These are phyloP conservation scores for Mortierella sp. DNA, from an alignment of 371 early-diverging fungal species.

Conservation along the genomic window DNA sequence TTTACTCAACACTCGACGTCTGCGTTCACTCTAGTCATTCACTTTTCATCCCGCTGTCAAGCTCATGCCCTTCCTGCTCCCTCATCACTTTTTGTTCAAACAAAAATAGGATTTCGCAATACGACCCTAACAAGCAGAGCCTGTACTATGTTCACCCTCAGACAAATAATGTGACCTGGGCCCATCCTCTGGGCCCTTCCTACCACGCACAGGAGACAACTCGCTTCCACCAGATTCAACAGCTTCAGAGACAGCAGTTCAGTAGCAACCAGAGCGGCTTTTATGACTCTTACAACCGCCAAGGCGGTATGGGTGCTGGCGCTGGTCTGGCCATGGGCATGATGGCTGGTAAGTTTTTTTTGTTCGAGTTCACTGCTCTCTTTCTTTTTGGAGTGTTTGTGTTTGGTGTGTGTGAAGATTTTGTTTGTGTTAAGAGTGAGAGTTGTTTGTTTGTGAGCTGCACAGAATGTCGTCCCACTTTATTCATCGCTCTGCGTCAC, in stretches of 20 bases:
- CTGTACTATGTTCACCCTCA: constrained; percentile 54
- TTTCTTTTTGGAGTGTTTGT: not conserved
- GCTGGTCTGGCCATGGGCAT: constrained; percentile 50
- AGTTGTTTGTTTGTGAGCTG: constrained; percentile 2
- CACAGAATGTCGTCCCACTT: not conserved
- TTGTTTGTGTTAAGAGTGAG: not conserved
- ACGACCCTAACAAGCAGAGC: constrained; percentile 41
- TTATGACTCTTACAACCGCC: constrained; percentile 37
- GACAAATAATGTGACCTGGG: constrained; percentile 45
- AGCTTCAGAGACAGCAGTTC: constrained; percentile 29
- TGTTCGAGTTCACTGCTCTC: not conserved
- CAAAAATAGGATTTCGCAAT: constrained; percentile 47
- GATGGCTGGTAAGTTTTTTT: constrained; percentile 35
- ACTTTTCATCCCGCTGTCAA: not conserved
- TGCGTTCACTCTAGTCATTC: not conserved
- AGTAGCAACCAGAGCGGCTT: constrained; percentile 18
- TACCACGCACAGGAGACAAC: constrained; percentile 44
- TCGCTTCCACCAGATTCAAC: constrained; percentile 44
- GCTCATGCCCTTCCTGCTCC: not conserved
- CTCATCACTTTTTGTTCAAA: not conserved
- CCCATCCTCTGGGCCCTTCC: constrained; percentile 36
- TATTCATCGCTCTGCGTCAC: not conserved
- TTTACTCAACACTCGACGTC: not conserved
- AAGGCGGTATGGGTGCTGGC: constrained; percentile 45
- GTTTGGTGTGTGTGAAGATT: not conserved